Base-by-base conservation (phyloP, 106 monocot species). In the Apostasia shenzhenica region DNA sequence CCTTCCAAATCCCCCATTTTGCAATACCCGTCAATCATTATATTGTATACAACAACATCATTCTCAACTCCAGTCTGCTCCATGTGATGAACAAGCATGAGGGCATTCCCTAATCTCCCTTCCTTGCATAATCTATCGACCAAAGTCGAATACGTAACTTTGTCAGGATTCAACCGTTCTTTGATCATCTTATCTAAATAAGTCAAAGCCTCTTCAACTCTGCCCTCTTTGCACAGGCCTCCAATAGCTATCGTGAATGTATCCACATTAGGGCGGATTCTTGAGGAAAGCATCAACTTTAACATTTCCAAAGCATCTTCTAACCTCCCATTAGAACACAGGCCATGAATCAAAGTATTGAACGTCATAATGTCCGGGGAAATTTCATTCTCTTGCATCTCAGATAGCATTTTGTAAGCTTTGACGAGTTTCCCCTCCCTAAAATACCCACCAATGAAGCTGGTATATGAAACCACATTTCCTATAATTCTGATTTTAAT, bases 1-100 rank as follows among this genome's bases (percentile, higher is more conserved):
- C 65, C 55, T 9, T 76, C 72, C 67, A 76, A 67, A 43, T 65
- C 46, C 3, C 80, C 75, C 65, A 53, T 41, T 61, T 47, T 71
- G 70, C 80, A 80, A 58, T 66, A 71, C 1, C 71, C 75, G 43
- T 61, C 55, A 14, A 81, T 71, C 71, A 76, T 67, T 37, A 65
- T 55, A 52, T 67, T 81, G 72, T 81, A 76, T 41, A 71, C 39
- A 70, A 71, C 59, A 43, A 75, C 46, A 76, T 81, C 70, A 48
- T 49, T 67, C n/a, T 59, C 45, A 42, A 64, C 50, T 6, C 55
- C 43, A 8, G 55, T 37, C 52, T 66, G 67, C 42, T 58, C 75
- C 66, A 75, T 71, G 5, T 6, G 43, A 71, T 51, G 13, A 71
- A 76, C 59, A 8, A 70, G 66, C 42, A 63, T 12, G 14, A 71